These are phyloP conservation scores for Kurtzmaniella quercitrusa DNA, from an alignment of 1,139 yeast genomes.

Conservation along the genomic window DNA sequence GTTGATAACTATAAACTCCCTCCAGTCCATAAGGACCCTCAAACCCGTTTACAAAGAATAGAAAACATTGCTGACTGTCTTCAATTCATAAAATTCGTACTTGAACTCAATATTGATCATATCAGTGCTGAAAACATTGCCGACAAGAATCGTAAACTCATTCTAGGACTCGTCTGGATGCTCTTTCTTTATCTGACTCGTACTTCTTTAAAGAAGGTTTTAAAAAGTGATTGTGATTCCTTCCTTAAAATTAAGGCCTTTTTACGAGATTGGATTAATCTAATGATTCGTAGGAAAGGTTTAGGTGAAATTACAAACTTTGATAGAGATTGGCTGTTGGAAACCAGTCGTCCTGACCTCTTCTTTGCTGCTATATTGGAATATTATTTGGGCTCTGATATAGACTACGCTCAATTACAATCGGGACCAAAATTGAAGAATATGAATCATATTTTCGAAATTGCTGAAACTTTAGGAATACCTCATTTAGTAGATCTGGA, in stretches of 20 bases:
- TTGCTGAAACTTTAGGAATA: slow-evolving; percentile 43
- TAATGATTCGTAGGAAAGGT: slow-evolving; percentile 16
- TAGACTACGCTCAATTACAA: slow-evolving; percentile 29
- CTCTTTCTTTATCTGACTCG: slow-evolving; percentile 49
- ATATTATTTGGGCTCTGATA: slow-evolving; percentile 6
- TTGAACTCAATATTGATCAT: slow-evolving; percentile 48
- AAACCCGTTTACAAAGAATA: slow-evolving; percentile 52
- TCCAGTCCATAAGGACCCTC: slow-evolving; percentile 44
- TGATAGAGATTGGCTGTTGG: slow-evolving; percentile 37
- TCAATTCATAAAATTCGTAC: slow-evolving; percentile 49
- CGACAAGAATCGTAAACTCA: slow-evolving; percentile 59
- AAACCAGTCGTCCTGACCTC: slow-evolving; percentile 25
- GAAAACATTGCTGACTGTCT: slow-evolving; percentile 60
- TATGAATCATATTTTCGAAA: slow-evolving; percentile 17
- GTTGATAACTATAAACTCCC: slow-evolving; percentile 16
- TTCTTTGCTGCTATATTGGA: slow-evolving; percentile 16
- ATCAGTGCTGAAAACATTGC: slow-evolving; percentile 68
- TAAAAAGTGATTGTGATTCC: slow-evolving; percentile 35
- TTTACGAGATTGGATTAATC: slow-evolving; percentile 33
- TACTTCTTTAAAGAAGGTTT: slow-evolving; percentile 17
- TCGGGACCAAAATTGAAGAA: slow-evolving; percentile 25
- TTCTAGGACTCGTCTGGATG: slow-evolving; percentile 66
- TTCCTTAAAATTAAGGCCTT: slow-evolving; percentile 28
- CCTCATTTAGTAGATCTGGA: slow-evolving; percentile 58
- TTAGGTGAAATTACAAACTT: slow-evolving; percentile 24